A percentile compares a stretch with the other conserved stretches of the same genome.
These are phyloP conservation scores for Debaryomyces sp. DNA, from an alignment of 1,139 yeast genomes.

Conservation along the genomic window DNA sequence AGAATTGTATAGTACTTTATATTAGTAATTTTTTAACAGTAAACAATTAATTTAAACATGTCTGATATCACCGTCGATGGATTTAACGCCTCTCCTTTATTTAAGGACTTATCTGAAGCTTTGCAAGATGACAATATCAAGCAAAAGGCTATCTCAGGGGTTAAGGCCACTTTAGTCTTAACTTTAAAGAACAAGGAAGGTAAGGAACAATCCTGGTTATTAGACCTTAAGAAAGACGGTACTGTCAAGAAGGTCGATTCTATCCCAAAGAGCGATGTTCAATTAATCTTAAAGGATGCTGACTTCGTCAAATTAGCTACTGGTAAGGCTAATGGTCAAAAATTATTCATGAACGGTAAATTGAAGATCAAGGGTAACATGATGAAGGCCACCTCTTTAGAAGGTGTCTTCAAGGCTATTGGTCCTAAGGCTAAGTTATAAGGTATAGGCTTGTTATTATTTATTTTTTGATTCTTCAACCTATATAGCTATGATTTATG, in stretches of 20 bases:
- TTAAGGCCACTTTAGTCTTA: constrained; percentile 68
- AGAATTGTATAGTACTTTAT: neutral
- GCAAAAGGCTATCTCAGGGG: constrained; percentile 48
- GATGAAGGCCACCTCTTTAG: constrained; percentile 85
- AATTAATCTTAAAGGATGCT: constrained; percentile 62
- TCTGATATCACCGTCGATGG: constrained; percentile 48
- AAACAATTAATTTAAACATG: constrained; percentile 21
- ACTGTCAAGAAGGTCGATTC: constrained; percentile 51
- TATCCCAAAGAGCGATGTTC: constrained; percentile 64
- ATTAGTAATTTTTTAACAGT: neutral
- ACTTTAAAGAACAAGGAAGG: constrained; percentile 72
- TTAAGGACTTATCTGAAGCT: constrained; percentile 44
- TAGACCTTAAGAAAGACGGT: constrained; percentile 73
- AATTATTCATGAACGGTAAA: constrained; percentile 81
- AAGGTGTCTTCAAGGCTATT: constrained; percentile 68
- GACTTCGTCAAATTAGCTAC: constrained; percentile 69
- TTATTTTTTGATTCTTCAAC: constrained; percentile 1
- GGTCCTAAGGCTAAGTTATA: constrained; percentile 56
- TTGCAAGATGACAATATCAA: constrained; percentile 42
- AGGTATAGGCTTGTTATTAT: constrained; percentile 9
- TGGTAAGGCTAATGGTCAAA: constrained; percentile 84
- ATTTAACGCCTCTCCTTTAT: constrained; percentile 51
- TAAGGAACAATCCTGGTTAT: constrained; percentile 65
- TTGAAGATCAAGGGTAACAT: constrained; percentile 86
- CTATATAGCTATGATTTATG: constrained; percentile 3